Conservation (phyloP, 352 stramenopile genomes). For the Halophytophthora polymorphica region DNA sequence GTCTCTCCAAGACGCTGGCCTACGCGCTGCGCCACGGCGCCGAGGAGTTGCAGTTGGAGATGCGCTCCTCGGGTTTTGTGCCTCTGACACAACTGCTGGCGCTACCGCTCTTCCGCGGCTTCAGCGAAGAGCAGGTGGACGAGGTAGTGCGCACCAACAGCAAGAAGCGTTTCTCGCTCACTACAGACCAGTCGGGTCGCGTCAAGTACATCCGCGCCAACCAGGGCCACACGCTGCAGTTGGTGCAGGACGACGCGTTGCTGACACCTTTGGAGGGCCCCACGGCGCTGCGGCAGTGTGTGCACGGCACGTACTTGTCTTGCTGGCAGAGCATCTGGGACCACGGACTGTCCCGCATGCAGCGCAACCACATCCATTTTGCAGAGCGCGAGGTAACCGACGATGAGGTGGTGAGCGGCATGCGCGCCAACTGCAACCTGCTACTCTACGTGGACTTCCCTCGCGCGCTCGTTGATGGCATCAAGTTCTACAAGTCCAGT, state of each 20-base stretch:
- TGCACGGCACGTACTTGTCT: slow-evolving; percentile 76
- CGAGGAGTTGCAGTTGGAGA: slow-evolving; percentile 59
- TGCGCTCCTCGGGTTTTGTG: slow-evolving; percentile 71
- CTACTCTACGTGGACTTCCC: slow-evolving; percentile 72
- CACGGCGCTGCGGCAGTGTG: slow-evolving; percentile 41
- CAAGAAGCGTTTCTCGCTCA: slow-evolving; percentile 79
- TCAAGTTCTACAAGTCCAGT: slow-evolving; percentile 82
- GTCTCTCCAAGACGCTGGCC: slow-evolving; percentile 72
- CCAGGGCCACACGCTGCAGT: slow-evolving; percentile 69
- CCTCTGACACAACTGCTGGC: slow-evolving; percentile 44
- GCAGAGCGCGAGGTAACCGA: slow-evolving; percentile 41
- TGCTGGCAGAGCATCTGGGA: slow-evolving; percentile 67
- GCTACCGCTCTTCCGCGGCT: slow-evolving; percentile 48
- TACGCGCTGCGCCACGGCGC: slow-evolving; percentile 78
- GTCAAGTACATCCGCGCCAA: slow-evolving; percentile 75
- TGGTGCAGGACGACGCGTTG: slow-evolving; percentile 71
- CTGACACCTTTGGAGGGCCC: slow-evolving; percentile 58
- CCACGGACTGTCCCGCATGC: slow-evolving; percentile 69
- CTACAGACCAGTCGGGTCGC: slow-evolving; percentile 34
- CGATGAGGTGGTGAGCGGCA: slow-evolving; percentile 75
- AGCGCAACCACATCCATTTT: slow-evolving; percentile 87
- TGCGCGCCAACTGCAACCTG: slow-evolving; percentile 66
- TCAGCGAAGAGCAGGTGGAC: slow-evolving; percentile 58
- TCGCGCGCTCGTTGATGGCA: slow-evolving; percentile 54
- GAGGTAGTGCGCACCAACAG: slow-evolving; percentile 58